Percentiles rank a stretch among this genome's conserved stretches.
Evolutionary conservation across 2,329 filamentous ascomycete species (phyloP).

Genomic region (Pseudonectria foliicola): DNA sequence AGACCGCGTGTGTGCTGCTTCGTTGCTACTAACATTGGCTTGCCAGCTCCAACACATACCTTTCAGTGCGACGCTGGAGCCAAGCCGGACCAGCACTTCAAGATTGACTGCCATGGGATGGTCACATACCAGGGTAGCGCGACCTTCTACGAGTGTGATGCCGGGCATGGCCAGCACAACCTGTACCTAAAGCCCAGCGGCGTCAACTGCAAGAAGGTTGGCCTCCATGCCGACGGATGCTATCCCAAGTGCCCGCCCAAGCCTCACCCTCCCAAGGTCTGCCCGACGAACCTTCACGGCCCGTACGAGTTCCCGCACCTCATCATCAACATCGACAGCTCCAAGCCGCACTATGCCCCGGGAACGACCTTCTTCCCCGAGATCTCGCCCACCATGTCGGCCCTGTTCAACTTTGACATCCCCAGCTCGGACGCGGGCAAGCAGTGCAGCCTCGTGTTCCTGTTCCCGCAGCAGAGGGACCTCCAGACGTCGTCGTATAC

Average conservation of each 20-base stretch:
- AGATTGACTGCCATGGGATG: slow-evolving; percentile 43
- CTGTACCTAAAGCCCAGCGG: slow-evolving; percentile 40
- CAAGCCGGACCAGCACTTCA: slow-evolving; percentile 49
- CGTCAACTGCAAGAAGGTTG: slow-evolving; percentile 42
- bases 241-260: slow-evolving; percentile 11
- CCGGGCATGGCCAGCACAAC: slow-evolving; percentile 47
- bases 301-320: slow-evolving; percentile 53
- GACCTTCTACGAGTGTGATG: slow-evolving; percentile 55
- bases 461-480: slow-evolving; percentile 49
- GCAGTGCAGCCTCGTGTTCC: slow-evolving; percentile 57
- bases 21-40: slow-evolving; percentile 2
- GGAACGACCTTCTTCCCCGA: slow-evolving; percentile 51
- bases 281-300: slow-evolving; percentile 37
- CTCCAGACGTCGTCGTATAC: slow-evolving; percentile 54
- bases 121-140: slow-evolving; percentile 44
- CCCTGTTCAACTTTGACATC: slow-evolving; percentile 66
- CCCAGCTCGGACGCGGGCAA: slow-evolving; percentile 44
- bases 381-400: slow-evolving; percentile 44
- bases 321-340: slow-evolving; percentile 53
- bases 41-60: slow-evolving; percentile 46
- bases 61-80: slow-evolving; percentile 55
- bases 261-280: slow-evolving; percentile 19
- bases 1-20: too few species aligned
- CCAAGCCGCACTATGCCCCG: slow-evolving; percentile 40
- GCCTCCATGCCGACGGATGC: slow-evolving; percentile 35